Conservation (phyloP, 139 green algal genomes). For the Choricystis sp. region DNA sequence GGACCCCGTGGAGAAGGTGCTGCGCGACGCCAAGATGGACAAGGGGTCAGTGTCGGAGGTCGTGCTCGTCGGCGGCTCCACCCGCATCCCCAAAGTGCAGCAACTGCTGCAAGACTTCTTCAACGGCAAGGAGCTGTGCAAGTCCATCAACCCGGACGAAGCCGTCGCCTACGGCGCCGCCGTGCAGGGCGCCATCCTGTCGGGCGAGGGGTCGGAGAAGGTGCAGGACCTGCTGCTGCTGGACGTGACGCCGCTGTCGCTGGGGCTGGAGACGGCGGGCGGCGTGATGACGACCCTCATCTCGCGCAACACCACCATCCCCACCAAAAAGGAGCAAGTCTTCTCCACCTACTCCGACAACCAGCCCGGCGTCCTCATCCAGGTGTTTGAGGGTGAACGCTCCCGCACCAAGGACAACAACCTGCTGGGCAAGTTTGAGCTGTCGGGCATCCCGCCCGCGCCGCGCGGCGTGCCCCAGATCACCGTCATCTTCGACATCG, state of each 20-base stretch:
- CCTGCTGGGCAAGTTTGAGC: conserved; percentile 97
- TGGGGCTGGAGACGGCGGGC: conserved; percentile 92
- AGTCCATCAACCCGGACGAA: conserved; percentile 99
- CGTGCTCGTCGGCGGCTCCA: conserved; percentile 72
- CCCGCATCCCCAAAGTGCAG: conserved; percentile 97
- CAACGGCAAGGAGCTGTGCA: conserved; percentile 98
- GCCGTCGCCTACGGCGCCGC: conserved; percentile 95
- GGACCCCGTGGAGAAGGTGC: conserved; percentile 90
- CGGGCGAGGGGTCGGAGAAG: conserved; percentile 76
- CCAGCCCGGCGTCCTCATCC: conserved; percentile 93
- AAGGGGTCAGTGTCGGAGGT: conserved; percentile 50
- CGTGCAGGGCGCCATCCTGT: conserved; percentile 92
- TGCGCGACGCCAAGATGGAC: conserved; percentile 81
- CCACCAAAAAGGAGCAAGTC: conserved; percentile 99
- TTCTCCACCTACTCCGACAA: conserved; percentile 99
- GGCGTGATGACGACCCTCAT: conserved; percentile 91
- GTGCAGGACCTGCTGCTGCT: conserved; percentile 97
- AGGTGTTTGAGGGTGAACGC: conserved; percentile 70
- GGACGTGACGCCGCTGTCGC: conserved; percentile 84
- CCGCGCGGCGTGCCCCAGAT: conserved; percentile 95
- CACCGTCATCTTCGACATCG: conserved; percentile 93
- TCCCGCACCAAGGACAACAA: conserved; percentile 89
- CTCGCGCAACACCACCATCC: conserved; percentile 92
- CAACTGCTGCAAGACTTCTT: conserved; percentile 95
- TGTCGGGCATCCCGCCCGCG: conserved; percentile 90